These are phyloP conservation scores for Xylaria sp. DNA, from an alignment of 2,329 filamentous ascomycete genomes.

Conservation along the genomic window DNA sequence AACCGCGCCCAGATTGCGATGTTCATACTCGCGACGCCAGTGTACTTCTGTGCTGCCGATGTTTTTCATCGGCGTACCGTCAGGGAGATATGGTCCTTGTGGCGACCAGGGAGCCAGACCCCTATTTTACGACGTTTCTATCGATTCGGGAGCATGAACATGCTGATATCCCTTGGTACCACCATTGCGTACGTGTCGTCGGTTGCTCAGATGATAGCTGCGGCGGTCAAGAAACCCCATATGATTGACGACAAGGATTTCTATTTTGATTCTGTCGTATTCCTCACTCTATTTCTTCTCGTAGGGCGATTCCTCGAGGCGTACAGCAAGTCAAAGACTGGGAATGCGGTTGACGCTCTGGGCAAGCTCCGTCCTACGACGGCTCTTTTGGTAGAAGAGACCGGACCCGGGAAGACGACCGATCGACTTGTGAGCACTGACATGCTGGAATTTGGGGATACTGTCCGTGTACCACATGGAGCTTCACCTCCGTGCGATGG, in stretches of 20 bases:
- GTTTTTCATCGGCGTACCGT: slow-evolving; percentile 82
- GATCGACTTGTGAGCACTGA: slow-evolving; percentile 66
- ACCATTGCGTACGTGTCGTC: slow-evolving; percentile 89
- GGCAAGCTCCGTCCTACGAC: slow-evolving; percentile 81
- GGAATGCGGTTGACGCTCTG: slow-evolving; percentile 83
- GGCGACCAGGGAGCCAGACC: slow-evolving; percentile 78
- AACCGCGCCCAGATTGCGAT: slow-evolving; percentile 82
- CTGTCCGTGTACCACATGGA: slow-evolving; percentile 80
- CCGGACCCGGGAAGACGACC: slow-evolving; percentile 50
- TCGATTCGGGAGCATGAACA: slow-evolving; percentile 97
- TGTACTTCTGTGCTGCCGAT: slow-evolving; percentile 88
- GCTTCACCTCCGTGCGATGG: slow-evolving; percentile 88
- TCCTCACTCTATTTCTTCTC: slow-evolving; percentile 88
- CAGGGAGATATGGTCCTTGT: slow-evolving; percentile 81
- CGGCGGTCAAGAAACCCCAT: slow-evolving; percentile 56
- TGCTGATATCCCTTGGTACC: slow-evolving; percentile 89
- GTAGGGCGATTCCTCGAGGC: slow-evolving; percentile 80
- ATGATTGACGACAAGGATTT: slow-evolving; percentile 62
- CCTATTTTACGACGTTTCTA: slow-evolving; percentile 81
- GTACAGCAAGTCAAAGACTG: slow-evolving; percentile 90
- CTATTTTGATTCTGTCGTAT: slow-evolving; percentile 95
- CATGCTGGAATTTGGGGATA: slow-evolving; percentile 77
- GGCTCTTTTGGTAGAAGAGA: slow-evolving; percentile 72
- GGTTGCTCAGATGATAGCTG: slow-evolving; percentile 77
- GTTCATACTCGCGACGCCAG: slow-evolving; percentile 82